Percentiles rank a stretch among this genome's conserved stretches.
Conservation (phyloP, 2,329 filamentous ascomycete species). For the Penicillium sp. region DNA sequence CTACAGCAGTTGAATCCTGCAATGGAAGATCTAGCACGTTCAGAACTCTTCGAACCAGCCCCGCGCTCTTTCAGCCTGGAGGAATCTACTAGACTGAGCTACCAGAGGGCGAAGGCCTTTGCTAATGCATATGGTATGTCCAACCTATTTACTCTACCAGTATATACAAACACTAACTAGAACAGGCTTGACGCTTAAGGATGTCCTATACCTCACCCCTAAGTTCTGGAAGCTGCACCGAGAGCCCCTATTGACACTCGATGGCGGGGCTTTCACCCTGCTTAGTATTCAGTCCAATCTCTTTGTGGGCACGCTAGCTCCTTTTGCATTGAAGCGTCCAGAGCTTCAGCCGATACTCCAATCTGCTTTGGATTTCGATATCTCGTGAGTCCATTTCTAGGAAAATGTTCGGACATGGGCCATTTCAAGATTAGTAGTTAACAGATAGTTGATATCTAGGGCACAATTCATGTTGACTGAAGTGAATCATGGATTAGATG, state of each 20-base stretch:
- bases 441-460: neutral
- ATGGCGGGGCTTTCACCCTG: slow-evolving; percentile 8
- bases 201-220: neutral
- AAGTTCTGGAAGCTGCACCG: slow-evolving; percentile 2
- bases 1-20: neutral
- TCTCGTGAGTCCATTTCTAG: slow-evolving; percentile 16
- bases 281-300: slow-evolving; percentile 25
- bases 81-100: slow-evolving; percentile 1
- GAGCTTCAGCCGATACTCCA: slow-evolving; percentile 20
- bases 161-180: neutral
- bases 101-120: slow-evolving; percentile 7
- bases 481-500: slow-evolving; percentile 43
- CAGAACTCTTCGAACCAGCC: neutral
- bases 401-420: neutral
- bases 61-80: neutral
- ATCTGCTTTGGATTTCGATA: slow-evolving; percentile 20
- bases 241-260: neutral
- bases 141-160: neutral
- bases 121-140: neutral
- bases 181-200: neutral
- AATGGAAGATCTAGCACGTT: neutral
- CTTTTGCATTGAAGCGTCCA: slow-evolving; percentile 10
- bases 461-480: slow-evolving; percentile 44
- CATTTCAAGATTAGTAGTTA: neutral
- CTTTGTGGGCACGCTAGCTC: slow-evolving; percentile 22